Evolutionary conservation across 1,284 basidiomycete genomes (phyloP).

Genomic region (Pascua guehoae): DNA sequence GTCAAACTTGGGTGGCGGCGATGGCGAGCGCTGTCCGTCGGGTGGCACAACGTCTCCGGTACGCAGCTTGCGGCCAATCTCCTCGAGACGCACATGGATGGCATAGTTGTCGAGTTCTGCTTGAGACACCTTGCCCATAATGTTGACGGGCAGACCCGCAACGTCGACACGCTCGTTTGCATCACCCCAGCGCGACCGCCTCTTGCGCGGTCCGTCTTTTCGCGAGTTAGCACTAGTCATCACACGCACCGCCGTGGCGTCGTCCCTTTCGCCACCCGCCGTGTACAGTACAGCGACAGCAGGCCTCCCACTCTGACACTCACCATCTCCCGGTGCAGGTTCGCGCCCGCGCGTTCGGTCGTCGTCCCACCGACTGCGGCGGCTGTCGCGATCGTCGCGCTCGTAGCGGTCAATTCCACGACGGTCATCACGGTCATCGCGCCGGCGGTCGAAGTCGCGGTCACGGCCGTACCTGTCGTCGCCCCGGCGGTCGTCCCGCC

Average conservation of each 20-base stretch:
- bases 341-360: constrained; percentile 26
- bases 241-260: constrained; percentile 20
- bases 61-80: constrained; percentile 91
- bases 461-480: constrained; percentile 22
- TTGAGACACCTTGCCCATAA: constrained; percentile 85
- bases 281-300: constrained; percentile 23
- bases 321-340: constrained; percentile 30
- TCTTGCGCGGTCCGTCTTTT: constrained; percentile 78
- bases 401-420: constrained; percentile 19
- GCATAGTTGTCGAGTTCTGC: constrained; percentile 93
- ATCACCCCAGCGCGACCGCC: constrained; percentile 93
- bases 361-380: constrained; percentile 27
- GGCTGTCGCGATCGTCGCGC: constrained; percentile 18
- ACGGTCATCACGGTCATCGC: constrained; percentile 17
- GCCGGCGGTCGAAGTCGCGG: constrained; percentile 16
- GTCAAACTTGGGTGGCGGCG: constrained; percentile 96
- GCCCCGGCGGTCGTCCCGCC: constrained; percentile 10
- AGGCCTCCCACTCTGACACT: constrained; percentile 15
- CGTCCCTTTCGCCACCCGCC: constrained; percentile 45
- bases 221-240: background rate
- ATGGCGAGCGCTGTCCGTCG: constrained; percentile 89
- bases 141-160: constrained; percentile 84
- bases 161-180: constrained; percentile 71
- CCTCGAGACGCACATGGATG: constrained; percentile 88
- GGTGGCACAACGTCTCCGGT: constrained; percentile 94